These are phyloP conservation scores for Rhodotorula sp. DNA, from an alignment of 1,284 basidiomycete genomes.

Conservation along the genomic window DNA sequence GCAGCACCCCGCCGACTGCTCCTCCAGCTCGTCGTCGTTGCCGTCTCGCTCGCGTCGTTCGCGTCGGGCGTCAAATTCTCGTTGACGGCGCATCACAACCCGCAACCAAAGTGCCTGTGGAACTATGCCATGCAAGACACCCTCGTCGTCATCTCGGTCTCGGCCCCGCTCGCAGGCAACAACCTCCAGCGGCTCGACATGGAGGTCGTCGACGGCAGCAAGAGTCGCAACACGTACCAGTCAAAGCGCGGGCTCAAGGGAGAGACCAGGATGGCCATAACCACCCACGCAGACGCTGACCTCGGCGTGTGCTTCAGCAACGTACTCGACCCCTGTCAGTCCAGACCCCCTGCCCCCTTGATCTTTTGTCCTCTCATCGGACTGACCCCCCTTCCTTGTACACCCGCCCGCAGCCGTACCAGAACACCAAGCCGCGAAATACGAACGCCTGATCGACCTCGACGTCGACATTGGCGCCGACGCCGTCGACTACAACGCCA, in stretches of 20 bases:
- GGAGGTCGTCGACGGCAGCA: constrained; percentile 87
- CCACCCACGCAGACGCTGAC: constrained; percentile 88
- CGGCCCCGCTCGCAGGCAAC: constrained; percentile 33
- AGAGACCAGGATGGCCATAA: constrained; percentile 91
- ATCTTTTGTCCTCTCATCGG: too few relatives aligned
- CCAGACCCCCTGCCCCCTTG: too few relatives aligned
- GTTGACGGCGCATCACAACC: constrained; percentile 66
- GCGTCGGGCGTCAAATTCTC: constrained; percentile 74
- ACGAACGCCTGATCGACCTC: constrained; percentile 74
- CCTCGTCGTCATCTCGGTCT: constrained; percentile 83
- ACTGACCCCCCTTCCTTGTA: not conserved
- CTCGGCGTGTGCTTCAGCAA: constrained; percentile 94
- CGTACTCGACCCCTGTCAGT: constrained; percentile 67
- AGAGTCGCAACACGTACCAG: constrained; percentile 85
- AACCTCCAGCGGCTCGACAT: constrained; percentile 69
- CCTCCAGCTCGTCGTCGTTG: not conserved
- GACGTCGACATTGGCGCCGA: constrained; percentile 98
- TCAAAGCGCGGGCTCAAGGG: constrained; percentile 82
- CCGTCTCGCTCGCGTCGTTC: not conserved
- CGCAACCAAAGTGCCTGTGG: constrained; percentile 83
- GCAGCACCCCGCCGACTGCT: not conserved
- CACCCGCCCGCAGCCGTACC: constrained; percentile 53
- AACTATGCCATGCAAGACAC: constrained; percentile 81
- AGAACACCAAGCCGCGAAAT: constrained; percentile 55
- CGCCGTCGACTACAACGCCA: constrained; percentile 98